Percentiles rank a stretch among this genome's conserved stretches.
Conservation (phyloP, 2,329 filamentous ascomycete genomes). For the Macroventuria anomochaeta region DNA sequence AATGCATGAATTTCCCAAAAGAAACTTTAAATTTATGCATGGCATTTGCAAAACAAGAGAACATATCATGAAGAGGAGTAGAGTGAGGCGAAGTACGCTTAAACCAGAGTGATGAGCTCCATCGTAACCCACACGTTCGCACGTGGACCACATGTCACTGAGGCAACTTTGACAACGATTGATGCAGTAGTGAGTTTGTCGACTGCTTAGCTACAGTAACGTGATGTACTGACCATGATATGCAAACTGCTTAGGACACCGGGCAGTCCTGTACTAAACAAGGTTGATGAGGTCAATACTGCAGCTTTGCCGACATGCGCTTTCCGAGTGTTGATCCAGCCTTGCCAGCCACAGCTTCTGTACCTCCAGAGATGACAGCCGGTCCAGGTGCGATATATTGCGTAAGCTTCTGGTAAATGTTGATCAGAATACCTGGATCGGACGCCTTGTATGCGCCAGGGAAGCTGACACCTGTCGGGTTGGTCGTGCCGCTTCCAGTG, state of each 20-base stretch:
- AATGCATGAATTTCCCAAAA: constrained; percentile 13
- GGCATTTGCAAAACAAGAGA: constrained; percentile 1
- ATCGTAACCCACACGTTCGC: constrained; percentile 11
- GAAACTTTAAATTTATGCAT: constrained; percentile 16
- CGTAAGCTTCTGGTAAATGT: constrained; percentile 61
- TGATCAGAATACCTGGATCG: constrained; percentile 66
- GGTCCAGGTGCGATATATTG: constrained; percentile 62
- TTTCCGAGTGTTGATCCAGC: constrained; percentile 28
- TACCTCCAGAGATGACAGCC: constrained; percentile 42
- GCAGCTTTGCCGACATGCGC: constrained; percentile 14
- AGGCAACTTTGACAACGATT: constrained; percentile 7
- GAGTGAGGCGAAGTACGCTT: constrained; percentile 11
- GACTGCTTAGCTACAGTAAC: constrained; percentile 1
- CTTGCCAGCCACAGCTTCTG: constrained; percentile 37
- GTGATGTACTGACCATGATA: not conserved
- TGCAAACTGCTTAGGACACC: not conserved
- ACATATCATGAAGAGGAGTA: not conserved
- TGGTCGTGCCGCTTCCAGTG: constrained; percentile 60
- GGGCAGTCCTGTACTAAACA: not conserved
- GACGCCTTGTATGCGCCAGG: constrained; percentile 63
- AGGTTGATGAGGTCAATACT: not conserved
- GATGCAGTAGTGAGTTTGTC: constrained; percentile 9
- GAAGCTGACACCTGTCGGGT: constrained; percentile 55
- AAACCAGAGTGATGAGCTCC: constrained; percentile 1
- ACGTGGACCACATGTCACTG: constrained; percentile 1